phyloP scores from a whole-genome alignment of 106 monocot species.

The Dioscorea alata region DNA sequence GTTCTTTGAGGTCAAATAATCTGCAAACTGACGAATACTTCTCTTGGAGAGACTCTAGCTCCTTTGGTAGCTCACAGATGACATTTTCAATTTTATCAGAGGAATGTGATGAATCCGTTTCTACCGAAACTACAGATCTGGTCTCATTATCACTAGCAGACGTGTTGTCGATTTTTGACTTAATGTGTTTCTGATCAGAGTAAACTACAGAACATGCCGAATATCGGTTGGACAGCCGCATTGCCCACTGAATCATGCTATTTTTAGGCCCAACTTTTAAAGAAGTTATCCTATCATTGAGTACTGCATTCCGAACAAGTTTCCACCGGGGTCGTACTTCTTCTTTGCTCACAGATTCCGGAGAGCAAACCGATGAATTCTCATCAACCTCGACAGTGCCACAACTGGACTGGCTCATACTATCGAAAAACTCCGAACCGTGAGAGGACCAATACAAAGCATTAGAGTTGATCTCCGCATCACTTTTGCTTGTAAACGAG shows the following conservation, averaged over 20 bases:
- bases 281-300: slow-evolving; percentile 7
- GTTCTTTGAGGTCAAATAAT: slow-evolving; percentile 54
- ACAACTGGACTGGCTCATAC: too few relatives aligned
- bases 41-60: slow-evolving; percentile 34
- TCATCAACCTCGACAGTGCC: too few relatives aligned
- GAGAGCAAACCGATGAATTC: too few relatives aligned
- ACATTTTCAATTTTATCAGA: not conserved
- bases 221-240: slow-evolving; percentile 45
- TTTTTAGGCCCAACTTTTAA: slow-evolving; percentile 15
- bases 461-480: not conserved
- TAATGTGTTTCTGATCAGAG: slow-evolving; percentile 22
- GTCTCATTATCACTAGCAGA: slow-evolving; percentile 10
- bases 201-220: slow-evolving; percentile 17
- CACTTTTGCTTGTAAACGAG: not conserved
- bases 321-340: slow-evolving; percentile 50
- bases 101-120: slow-evolving; percentile 2
- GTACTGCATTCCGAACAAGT: slow-evolving; percentile 23
- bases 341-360: not conserved
- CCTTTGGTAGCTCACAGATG: slow-evolving; percentile 25
- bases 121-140: slow-evolving; percentile 1
- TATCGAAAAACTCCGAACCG: not conserved
- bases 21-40: slow-evolving; percentile 59
- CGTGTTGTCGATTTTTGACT: slow-evolving; percentile 11
- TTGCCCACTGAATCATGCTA: slow-evolving; percentile 48
- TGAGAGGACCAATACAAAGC: not conserved